phyloP scores from a whole-genome alignment of 805 yeast species.

The Metschnikowia bowlesiae region DNA sequence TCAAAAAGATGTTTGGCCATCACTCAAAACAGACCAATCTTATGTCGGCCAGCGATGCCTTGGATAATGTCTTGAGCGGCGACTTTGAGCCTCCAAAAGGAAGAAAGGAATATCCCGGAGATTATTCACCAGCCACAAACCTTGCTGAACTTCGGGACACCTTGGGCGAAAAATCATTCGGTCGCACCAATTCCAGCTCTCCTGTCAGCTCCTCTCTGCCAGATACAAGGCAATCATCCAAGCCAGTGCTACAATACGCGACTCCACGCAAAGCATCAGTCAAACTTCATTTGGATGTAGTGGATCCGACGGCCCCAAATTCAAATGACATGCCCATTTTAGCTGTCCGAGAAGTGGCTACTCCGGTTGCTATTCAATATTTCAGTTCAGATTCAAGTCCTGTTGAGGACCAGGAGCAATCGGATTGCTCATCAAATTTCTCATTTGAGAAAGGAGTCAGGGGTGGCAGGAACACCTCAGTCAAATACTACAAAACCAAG shows the following conservation, averaged over 20 bases:
- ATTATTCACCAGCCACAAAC: neutral
- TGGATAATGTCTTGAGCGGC: conserved; percentile 8
- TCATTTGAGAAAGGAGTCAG: conserved; percentile 46
- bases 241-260: neutral
- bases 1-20: conserved; percentile 27
- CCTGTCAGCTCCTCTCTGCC: neutral
- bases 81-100: conserved; percentile 14
- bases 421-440: conserved; percentile 37
- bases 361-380: neutral
- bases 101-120: neutral
- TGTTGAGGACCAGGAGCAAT: conserved; percentile 8
- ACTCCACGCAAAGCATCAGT: neutral
- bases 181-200: neutral
- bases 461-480: conserved; percentile 51
- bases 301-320: neutral
- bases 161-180: neutral
- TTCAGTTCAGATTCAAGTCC: neutral
- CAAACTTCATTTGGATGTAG: neutral
- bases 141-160: neutral
- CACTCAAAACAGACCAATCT: conserved; percentile 12
- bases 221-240: neutral
- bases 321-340: neutral
- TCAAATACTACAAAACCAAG: conserved; percentile 46
- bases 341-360: neutral
- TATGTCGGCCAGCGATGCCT: conserved; percentile 9